A percentile compares a stretch with the other conserved stretches of the same genome.
phyloP scores from a whole-genome alignment of 306 rosid genomes.

The Leucaena leucocephala region DNA sequence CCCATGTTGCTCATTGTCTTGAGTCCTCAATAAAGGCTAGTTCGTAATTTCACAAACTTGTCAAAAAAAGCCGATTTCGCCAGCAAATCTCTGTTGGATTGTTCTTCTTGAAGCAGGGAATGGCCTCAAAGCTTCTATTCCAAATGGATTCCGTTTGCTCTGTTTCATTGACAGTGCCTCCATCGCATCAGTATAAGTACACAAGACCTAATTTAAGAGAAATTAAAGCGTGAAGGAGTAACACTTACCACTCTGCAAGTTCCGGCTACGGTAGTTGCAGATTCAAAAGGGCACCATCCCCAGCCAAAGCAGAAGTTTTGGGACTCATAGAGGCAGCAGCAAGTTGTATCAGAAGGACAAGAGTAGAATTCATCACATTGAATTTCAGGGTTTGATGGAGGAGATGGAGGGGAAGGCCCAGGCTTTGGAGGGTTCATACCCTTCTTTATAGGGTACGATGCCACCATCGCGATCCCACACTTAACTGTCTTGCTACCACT shows the following conservation, averaged over 20 bases:
- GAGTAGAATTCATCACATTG: slow-evolving; percentile 69
- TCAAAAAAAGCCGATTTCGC: slow-evolving; percentile 18
- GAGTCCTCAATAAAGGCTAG: background rate
- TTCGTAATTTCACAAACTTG: background rate
- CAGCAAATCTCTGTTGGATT: slow-evolving; percentile 31
- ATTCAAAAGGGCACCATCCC: slow-evolving; percentile 91
- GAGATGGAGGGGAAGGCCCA: slow-evolving; percentile 70
- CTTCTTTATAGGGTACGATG: slow-evolving; percentile 82
- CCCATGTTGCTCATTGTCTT: background rate
- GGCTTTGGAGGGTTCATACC: slow-evolving; percentile 84
- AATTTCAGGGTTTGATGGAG: slow-evolving; percentile 43
- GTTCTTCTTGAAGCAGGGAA: slow-evolving; percentile 47
- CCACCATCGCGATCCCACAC: slow-evolving; percentile 80
- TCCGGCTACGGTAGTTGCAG: slow-evolving; percentile 63
- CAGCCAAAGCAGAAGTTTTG: slow-evolving; percentile 71
- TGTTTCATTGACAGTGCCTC: slow-evolving; percentile 34
- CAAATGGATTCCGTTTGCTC: slow-evolving; percentile 59
- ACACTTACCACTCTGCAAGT: slow-evolving; percentile 67
- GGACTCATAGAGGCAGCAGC: slow-evolving; percentile 73
- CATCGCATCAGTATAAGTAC: background rate
- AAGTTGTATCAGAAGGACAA: slow-evolving; percentile 69
- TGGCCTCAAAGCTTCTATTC: slow-evolving; percentile 58
- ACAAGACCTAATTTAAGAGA: too few relatives aligned
- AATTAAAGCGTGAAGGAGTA: too few relatives aligned
- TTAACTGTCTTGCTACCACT: slow-evolving; percentile 47